These are phyloP conservation scores for Exserohilum rostratum DNA, from an alignment of 2,329 filamentous ascomycete species.

Conservation along the genomic window DNA sequence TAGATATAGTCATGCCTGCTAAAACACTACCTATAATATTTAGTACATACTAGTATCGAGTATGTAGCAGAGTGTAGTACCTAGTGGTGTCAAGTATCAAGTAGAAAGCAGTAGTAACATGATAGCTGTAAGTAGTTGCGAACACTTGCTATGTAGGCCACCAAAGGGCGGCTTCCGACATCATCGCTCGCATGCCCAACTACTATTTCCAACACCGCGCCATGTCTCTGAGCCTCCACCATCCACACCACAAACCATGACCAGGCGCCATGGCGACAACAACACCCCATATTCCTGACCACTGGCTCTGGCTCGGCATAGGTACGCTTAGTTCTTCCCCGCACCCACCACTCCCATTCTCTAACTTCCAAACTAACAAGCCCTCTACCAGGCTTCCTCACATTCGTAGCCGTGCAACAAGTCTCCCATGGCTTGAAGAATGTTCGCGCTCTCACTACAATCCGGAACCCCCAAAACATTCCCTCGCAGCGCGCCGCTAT, in stretches of 20 bases:
- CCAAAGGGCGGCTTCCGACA: slow-evolving; percentile 23
- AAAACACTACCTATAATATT: no score
- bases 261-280: slow-evolving; percentile 35
- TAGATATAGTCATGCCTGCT: no score
- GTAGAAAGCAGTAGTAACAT: no score
- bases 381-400: slow-evolving; percentile 55
- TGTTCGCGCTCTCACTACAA: slow-evolving; percentile 68
- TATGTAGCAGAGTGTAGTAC: no score
- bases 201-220: slow-evolving; percentile 1
- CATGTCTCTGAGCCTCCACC: slow-evolving; percentile 1
- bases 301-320: slow-evolving; percentile 55
- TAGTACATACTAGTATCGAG: no score
- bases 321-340: slow-evolving; percentile 41
- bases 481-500: slow-evolving; percentile 44
- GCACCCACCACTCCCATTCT: slow-evolving; percentile 47
- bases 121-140: no score
- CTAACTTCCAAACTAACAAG: slow-evolving; percentile 47
- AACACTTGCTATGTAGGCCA: no score
- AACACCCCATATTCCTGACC: slow-evolving; percentile 50
- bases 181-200: slow-evolving; percentile 19
- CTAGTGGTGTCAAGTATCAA: no score
- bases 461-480: slow-evolving; percentile 66
- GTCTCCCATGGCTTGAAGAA: slow-evolving; percentile 65
- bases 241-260: slow-evolving; percentile 19
- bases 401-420: slow-evolving; percentile 63